Percentiles rank a stretch among this genome's conserved stretches.
These are phyloP conservation scores for Pulicaria dysenterica DNA, from an alignment of 129 eudicot species.

Conservation along the genomic window DNA sequence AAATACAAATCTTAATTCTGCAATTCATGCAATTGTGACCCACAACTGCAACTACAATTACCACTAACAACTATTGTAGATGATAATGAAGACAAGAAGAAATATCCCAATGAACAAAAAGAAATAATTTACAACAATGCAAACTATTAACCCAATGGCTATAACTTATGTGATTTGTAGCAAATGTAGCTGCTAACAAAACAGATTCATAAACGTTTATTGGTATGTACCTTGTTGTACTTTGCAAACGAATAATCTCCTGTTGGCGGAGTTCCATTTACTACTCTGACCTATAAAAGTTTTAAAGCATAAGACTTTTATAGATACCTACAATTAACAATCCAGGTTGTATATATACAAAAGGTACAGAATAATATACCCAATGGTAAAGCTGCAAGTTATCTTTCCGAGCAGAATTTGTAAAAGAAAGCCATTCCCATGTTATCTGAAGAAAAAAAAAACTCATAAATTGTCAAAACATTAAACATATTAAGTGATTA, in stretches of 20 bases:
- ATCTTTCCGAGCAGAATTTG: constrained; percentile 93
- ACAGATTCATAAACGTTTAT: constrained; percentile 9
- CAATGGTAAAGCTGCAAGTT: constrained; percentile 92
- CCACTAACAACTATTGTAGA: neutral
- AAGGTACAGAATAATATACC: constrained; percentile 46
- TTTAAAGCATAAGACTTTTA: neutral
- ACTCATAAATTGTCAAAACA: constrained; percentile 9
- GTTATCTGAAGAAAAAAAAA: constrained; percentile 56
- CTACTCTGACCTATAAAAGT: constrained; percentile 82
- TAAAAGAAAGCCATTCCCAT: constrained; percentile 97
- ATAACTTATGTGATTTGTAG: neutral
- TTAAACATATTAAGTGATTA: neutral
- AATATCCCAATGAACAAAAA: constrained; percentile 8
- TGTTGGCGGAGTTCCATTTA: constrained; percentile 89
- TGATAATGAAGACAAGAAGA: constrained; percentile 8
- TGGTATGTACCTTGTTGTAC: constrained; percentile 72
- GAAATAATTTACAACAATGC: neutral
- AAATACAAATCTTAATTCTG: constrained; percentile 12
- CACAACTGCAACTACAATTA: neutral
- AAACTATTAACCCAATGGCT: neutral
- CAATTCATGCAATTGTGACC: neutral
- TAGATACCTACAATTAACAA: constrained; percentile 16
- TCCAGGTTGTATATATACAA: neutral
- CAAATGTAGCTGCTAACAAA: neutral
- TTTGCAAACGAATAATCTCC: constrained; percentile 97